phyloP scores from a whole-genome alignment of 352 stramenopile species.

The Stephanocyclus meneghinianus region DNA sequence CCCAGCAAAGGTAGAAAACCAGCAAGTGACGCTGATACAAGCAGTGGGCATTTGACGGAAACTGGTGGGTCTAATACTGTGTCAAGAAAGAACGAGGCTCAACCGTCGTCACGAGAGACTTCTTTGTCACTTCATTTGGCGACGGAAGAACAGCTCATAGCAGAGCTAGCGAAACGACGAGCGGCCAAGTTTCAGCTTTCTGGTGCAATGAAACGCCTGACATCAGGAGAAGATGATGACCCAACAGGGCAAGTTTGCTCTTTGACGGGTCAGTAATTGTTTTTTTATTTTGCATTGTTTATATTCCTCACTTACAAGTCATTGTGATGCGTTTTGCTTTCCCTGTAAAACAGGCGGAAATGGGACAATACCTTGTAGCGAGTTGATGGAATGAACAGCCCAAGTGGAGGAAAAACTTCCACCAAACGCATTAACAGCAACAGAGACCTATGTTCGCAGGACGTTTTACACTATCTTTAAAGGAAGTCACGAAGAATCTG shows the following conservation, averaged over 20 bases:
- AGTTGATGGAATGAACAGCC: constrained; percentile 76
- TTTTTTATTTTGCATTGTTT: neutral
- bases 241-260: constrained; percentile 73
- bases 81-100: constrained; percentile 3
- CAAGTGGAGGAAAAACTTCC: too few species aligned
- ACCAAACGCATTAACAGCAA: neutral
- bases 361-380: constrained; percentile 73
- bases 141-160: constrained; percentile 75
- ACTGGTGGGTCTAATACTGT: neutral
- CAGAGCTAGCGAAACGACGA: constrained; percentile 71
- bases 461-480: too few species aligned
- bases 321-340: constrained; percentile 8
- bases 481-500: too few species aligned
- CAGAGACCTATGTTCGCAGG: neutral
- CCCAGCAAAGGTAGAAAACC: constrained; percentile 23
- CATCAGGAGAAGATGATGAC: constrained; percentile 30
- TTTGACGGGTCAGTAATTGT: constrained; percentile 24
- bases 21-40: neutral
- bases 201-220: constrained; percentile 66
- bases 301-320: neutral
- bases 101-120: neutral
- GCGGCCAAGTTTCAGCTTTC: constrained; percentile 61
- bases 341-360: constrained; percentile 41
- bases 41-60: neutral
- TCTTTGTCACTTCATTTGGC: constrained; percentile 30